These are phyloP conservation scores for Lachancea nothofagi DNA, from an alignment of 805 yeast species.

Conservation along the genomic window DNA sequence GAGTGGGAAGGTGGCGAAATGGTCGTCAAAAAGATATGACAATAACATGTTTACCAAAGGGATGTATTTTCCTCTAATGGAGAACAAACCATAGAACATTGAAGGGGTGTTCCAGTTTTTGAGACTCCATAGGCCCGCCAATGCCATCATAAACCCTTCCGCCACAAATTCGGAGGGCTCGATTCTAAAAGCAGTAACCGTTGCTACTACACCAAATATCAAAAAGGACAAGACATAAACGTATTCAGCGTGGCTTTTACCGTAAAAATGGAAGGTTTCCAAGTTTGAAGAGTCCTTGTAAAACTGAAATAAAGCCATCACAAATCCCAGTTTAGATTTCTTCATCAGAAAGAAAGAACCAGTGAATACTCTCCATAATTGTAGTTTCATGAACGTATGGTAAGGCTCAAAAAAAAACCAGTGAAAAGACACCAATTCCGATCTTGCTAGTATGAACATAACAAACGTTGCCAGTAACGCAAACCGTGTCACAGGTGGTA, in stretches of 20 bases:
- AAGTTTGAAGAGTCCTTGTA: constrained; percentile 25
- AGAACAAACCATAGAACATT: constrained; percentile 49
- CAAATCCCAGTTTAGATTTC: constrained; percentile 23
- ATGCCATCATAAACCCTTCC: constrained; percentile 25
- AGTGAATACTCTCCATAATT: constrained; percentile 29
- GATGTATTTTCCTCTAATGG: constrained; percentile 50
- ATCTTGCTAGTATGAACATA: constrained; percentile 38
- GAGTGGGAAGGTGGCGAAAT: constrained; percentile 41
- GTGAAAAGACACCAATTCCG: constrained; percentile 34
- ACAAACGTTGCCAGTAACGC: constrained; percentile 46
- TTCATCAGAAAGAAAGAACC: constrained; percentile 23
- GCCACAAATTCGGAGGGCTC: constrained; percentile 12
- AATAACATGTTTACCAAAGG: constrained; percentile 36
- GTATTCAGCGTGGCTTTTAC: constrained; percentile 22
- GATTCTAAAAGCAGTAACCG: constrained; percentile 8
- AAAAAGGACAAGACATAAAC: constrained; percentile 24
- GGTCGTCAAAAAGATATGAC: constrained; percentile 40
- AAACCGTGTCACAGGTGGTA: constrained; percentile 57
- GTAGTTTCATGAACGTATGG: constrained; percentile 14
- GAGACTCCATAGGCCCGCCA: constrained; percentile 60
- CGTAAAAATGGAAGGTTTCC: constrained; percentile 20
- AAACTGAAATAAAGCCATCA: constrained; percentile 25
- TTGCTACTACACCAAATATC: constrained; percentile 12
- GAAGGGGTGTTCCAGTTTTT: constrained; percentile 48
- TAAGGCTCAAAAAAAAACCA: constrained; percentile 37